Conservation (phyloP, 2,329 filamentous ascomycete genomes). For the Byssoonygena ceratinophila region DNA sequence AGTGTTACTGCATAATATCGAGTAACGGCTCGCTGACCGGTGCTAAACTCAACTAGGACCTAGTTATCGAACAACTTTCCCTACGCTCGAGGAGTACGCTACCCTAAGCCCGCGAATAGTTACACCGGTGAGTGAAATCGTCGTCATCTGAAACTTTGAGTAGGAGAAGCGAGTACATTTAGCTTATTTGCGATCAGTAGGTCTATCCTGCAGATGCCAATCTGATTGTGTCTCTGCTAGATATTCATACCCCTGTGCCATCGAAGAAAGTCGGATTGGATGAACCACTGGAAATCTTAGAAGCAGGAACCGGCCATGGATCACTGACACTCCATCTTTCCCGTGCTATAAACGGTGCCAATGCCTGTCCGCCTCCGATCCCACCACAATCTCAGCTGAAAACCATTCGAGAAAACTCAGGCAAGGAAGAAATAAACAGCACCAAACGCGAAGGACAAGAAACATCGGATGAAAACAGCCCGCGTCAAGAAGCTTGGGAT, state of each 20-base stretch:
- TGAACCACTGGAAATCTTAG: slow-evolving; percentile 60
- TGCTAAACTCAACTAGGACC: slow-evolving; percentile 27
- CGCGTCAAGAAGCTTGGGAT: slow-evolving; percentile 33
- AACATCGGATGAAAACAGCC: slow-evolving; percentile 15
- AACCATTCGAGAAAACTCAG: slow-evolving; percentile 18
- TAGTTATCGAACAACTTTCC: slow-evolving; percentile 50
- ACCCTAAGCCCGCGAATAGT: slow-evolving; percentile 56
- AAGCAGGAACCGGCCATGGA: slow-evolving; percentile 78
- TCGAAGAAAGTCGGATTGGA: slow-evolving; percentile 22
- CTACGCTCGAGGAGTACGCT: slow-evolving; percentile 64
- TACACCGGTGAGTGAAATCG: slow-evolving; percentile 52
- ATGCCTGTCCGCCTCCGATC: slow-evolving; percentile 43
- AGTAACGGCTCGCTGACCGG: neutral
- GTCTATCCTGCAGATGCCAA: slow-evolving; percentile 66
- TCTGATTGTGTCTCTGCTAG: slow-evolving; percentile 63
- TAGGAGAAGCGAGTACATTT: neutral
- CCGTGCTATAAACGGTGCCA: slow-evolving; percentile 64
- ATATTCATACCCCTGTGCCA: slow-evolving; percentile 52
- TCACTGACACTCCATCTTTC: slow-evolving; percentile 65
- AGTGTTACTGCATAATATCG: neutral
- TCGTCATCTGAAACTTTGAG: neutral
- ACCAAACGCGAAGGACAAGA: neutral
- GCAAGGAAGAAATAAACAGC: neutral
- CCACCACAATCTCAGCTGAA: slow-evolving; percentile 28
- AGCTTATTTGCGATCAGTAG: slow-evolving; percentile 32